Evolutionary conservation across 2,329 filamentous ascomycete genomes (phyloP), one percentile per base, ranked within the genome.

Genomic region (Fusarium veterinarium): DNA sequence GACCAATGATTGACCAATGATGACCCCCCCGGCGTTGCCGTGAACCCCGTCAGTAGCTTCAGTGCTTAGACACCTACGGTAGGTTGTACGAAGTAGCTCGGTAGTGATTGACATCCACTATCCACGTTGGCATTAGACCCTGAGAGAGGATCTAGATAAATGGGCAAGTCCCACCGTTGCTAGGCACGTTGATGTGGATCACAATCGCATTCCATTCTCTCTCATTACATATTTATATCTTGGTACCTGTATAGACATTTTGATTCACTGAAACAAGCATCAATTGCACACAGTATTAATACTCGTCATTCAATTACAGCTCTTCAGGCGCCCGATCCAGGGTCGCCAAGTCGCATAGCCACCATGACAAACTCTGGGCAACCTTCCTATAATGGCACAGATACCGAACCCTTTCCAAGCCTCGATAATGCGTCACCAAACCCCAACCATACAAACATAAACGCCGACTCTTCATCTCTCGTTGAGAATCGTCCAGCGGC

Each of bases 351-450:
- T 49, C 37, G 52, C 66, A 67, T 53, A 49, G 55, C 60, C 70
- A 74, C 63, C 45, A 73, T 73, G 71, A 35, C 71, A 44, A 46
- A 58, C 31, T 56, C 62, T 51, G 69, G 72, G 62, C 59, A 63
- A 35, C 57, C 74, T 38, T 66, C 69, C 60, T 61, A 64, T 64
- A 64, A 66, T 60, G 67, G 70, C 48, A 60, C 44, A 45, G 71
- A 71, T 40, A 69, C 70, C 48, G 76, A 79, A 64, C 77, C 75
- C 12, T 79, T 81, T 61, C 78, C 79, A 19, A 46, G 72, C 37
- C 67, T 77, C 37, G 68, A 75, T 49, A 52, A 73, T 71, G 56
- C 75, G 66, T 57, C 69, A 68, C 49, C 67, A 62, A 33, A 63
- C 75, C 33, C 14, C 76, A 49, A 67, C 37, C 46, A 42, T 52